Evolutionary conservation across 1,284 basidiomycete genomes (phyloP), one percentile per base, ranked within the genome.

Genomic region (Vanrija humicola): DNA sequence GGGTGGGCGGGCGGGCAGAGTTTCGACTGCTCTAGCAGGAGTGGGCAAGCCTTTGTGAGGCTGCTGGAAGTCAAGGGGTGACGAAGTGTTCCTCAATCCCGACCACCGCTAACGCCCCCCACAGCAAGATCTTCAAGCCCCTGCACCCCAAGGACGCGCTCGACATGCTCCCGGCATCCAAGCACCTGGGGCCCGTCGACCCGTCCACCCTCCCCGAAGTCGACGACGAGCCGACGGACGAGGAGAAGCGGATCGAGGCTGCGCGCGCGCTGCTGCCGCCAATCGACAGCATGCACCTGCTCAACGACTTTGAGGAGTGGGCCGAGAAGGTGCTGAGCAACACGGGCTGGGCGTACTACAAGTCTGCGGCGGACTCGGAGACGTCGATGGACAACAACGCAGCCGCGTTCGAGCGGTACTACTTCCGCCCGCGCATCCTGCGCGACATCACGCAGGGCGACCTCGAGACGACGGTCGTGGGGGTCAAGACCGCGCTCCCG

Each of bases 111-210:
- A n/a, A n/a, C n/a, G n/a, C n/a, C n/a, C n/a, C n/a, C n/a, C n/a
- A n/a, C n/a, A 76, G 74, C 18, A 70, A 73, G 40, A 65, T 79
- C 12, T 79, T 81, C 66, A 68, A 69, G 48, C 80, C 80, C 6
- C 62, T 80, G 16, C 79, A 81, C 61, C 75, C 79, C 6, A 72
- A 74, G 14, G 73, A 75, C 50, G 74, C 77, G 16, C 69, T 80
- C 23, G 67, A 74, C 6, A 70, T 68, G 40, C 75, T 81, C 43
- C 59, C 65, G 2, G 72, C 76, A 3, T 81, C 82, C 38, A 86
- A 86, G 63, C 85, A 88, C 70, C 78, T 93, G 6, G 91, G 91
- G 0, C 74, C 80, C 8, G 78, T 95, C 6, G 82, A 85, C 55
- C 76, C 77, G 0, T 68, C 76, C 5, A 85, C 86, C 1, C 76